A percentile compares a stretch with the other conserved stretches of the same genome.
Evolutionary conservation across 345 rosid genomes (phyloP).

Genomic region (Brassica carinata): DNA sequence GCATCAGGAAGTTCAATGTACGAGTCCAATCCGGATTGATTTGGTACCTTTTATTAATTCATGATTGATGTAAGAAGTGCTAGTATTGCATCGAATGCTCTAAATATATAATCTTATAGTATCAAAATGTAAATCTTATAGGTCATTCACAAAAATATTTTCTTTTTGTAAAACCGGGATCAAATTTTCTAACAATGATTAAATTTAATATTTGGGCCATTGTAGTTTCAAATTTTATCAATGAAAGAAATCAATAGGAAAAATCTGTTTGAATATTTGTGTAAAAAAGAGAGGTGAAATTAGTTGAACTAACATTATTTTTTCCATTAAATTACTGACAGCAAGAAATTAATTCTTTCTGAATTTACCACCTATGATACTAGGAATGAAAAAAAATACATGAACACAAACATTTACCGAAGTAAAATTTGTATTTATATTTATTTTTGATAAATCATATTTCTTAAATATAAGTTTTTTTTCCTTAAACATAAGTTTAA

Average conservation of each 20-base stretch:
- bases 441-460: background rate
- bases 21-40: too few relatives aligned
- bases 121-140: background rate
- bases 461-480: background rate
- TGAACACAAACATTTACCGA: background rate
- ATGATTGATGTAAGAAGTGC: background rate
- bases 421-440: background rate
- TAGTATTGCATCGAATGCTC: background rate
- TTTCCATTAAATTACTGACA: background rate
- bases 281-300: background rate
- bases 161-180: background rate
- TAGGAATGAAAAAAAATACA: background rate
- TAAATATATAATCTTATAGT: background rate
- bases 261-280: background rate
- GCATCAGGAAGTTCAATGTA: too few relatives aligned
- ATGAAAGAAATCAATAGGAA: background rate
- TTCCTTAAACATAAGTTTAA: too few relatives aligned
- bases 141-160: background rate
- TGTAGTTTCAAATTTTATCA: background rate
- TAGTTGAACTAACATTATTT: background rate
- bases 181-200: background rate
- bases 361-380: background rate
- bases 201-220: background rate
- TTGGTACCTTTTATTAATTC: background rate
- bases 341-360: background rate